These are phyloP conservation scores for Kurtzmaniella quercitrusa DNA, from an alignment of 1,139 yeast genomes.

Conservation along the genomic window DNA sequence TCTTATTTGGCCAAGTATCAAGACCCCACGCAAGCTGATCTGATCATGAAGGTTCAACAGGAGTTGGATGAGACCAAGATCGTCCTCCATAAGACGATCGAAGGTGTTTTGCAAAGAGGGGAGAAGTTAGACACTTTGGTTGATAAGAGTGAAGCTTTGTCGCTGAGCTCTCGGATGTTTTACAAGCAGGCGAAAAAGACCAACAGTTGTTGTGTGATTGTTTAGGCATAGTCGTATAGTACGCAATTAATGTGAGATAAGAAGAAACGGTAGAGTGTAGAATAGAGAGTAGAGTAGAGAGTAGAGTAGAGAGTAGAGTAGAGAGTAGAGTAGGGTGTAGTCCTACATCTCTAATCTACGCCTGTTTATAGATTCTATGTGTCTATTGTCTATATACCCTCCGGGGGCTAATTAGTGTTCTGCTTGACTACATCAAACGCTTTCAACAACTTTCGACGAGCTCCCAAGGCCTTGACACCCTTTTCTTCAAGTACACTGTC, in stretches of 20 bases:
- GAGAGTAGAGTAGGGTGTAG: no score
- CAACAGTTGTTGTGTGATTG: slow-evolving; percentile 87
- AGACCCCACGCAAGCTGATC: slow-evolving; percentile 96
- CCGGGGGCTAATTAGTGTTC: slow-evolving; percentile 9
- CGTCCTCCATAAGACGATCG: slow-evolving; percentile 92
- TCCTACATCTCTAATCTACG: not conserved
- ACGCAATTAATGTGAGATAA: not conserved
- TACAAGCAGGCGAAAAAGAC: slow-evolving; percentile 97
- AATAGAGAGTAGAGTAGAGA: no score
- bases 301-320: no score
- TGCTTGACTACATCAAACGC: slow-evolving; percentile 77
- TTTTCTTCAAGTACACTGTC: slow-evolving; percentile 68
- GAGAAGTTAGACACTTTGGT: slow-evolving; percentile 92
- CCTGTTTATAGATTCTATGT: not conserved
- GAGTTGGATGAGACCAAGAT: slow-evolving; percentile 97
- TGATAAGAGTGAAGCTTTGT: slow-evolving; percentile 90
- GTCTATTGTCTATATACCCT: slow-evolving; percentile 2
- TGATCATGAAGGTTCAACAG: slow-evolving; percentile 94
- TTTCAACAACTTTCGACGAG: slow-evolving; percentile 85
- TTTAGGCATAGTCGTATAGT: slow-evolving; percentile 27
- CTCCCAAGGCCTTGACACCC: slow-evolving; percentile 94
- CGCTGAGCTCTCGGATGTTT: slow-evolving; percentile 86
- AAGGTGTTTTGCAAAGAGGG: slow-evolving; percentile 90
- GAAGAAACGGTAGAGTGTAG: no score
- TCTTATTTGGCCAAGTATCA: slow-evolving; percentile 79